Base-by-base conservation (phyloP, 148 eudicot species). In the Suaeda aralocaspica region DNA sequence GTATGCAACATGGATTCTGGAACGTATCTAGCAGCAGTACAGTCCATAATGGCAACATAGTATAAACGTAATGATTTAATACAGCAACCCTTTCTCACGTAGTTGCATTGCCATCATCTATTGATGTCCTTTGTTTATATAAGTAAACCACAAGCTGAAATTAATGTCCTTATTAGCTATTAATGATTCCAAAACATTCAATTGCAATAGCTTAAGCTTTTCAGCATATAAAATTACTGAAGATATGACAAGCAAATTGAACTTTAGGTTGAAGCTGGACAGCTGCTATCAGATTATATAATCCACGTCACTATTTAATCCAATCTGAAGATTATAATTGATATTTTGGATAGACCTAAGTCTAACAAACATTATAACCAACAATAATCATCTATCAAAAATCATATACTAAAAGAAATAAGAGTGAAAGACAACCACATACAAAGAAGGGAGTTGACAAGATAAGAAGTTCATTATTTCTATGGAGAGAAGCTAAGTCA, bases 101-200 rank as follows among this genome's bases (percentile, higher is more conserved):
- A 7, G 65, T 39, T 59, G 10, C 41, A 59, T 7, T 29, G 41
- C 39, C 8, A 59, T 29, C n/a, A 59, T 30, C 9, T 30, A 31
- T 16, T 59, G 36, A 59, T 15, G 22, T 41, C 10, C 1, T 15
- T 29, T 60, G 21, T 60, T 19, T 33, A 60, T 33, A 18, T n/a
- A 33, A 44, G 26, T 33, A 13, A 60, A 33, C 19, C 64, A 60
- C 0, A 8, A n/a, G 44, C 22, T n/a, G n/a, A n/a, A 59, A 29
- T 30, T 31, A 41, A 18, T 59, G 6, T 9, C 21, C 64, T n/a
- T 60, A 49, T 49, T 49, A 8, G 24, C 53, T 19, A n/a, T n/a
- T n/a, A n/a, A n/a, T n/a, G n/a, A n/a, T 34, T 31, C 19, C 64
- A 59, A 33, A 60, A n/a, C 63, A 59, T 60, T 60, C 14, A 60